These are phyloP conservation scores for Ceratobasidium sp. DNA, from an alignment of 1,284 basidiomycete genomes.

Conservation along the genomic window DNA sequence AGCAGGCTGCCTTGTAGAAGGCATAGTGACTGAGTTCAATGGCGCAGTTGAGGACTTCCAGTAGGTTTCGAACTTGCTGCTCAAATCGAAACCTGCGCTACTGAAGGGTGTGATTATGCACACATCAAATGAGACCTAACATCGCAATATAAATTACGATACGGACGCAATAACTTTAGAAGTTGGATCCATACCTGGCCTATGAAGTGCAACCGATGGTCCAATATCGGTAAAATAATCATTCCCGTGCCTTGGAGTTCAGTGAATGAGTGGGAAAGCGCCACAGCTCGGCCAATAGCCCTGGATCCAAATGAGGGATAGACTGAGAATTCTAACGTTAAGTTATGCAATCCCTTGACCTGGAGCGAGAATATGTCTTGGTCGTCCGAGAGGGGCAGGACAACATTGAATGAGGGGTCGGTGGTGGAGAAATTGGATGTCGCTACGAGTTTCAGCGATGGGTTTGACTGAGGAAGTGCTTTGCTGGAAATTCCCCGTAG, in stretches of 20 bases:
- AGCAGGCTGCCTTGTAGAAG: constrained; percentile 41
- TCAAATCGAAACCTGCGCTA: constrained; percentile 93
- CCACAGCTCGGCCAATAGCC: constrained; percentile 91
- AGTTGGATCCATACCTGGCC: constrained; percentile 70
- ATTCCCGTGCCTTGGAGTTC: constrained; percentile 48
- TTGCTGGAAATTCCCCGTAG: constrained; percentile 55
- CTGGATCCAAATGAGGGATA: constrained; percentile 99
- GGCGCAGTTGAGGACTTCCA: constrained; percentile 88
- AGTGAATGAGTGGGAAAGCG: constrained; percentile 76
- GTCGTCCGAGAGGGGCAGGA: constrained; percentile 81
- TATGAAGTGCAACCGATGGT: constrained; percentile 90
- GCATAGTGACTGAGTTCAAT: constrained; percentile 53
- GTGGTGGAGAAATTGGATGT: constrained; percentile 60
- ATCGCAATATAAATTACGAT: constrained; percentile 18
- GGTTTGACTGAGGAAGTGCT: constrained; percentile 47
- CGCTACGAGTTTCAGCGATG: constrained; percentile 94
- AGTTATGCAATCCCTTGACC: constrained; percentile 70
- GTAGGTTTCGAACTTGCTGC: constrained; percentile 93
- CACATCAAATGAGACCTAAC: constrained; percentile 84
- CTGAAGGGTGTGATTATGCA: constrained; percentile 89
- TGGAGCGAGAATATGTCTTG: constrained; percentile 90
- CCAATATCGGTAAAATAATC: constrained; percentile 83
- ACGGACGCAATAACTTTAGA: constrained; percentile 4
- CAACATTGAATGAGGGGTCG: constrained; percentile 77
- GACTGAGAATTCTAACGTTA: constrained; percentile 90